Percentiles rank a stretch among this genome's conserved stretches.
phyloP scores from a whole-genome alignment of 805 yeast species.

The Blastobotrys attinorum region DNA sequence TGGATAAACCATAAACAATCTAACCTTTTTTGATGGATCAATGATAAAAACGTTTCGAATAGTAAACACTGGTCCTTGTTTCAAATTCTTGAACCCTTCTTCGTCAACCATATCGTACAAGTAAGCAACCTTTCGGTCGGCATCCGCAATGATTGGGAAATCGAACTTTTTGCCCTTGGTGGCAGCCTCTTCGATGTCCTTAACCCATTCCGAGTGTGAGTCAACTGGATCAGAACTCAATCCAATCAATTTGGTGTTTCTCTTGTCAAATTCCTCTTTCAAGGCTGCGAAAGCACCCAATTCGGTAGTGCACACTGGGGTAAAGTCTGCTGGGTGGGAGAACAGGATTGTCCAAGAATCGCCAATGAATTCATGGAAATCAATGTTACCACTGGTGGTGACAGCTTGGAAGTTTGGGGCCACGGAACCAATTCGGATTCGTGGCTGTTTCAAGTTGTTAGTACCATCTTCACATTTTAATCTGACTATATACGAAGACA shows the following conservation, averaged over 20 bases:
- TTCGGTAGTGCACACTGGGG: slow-evolving; percentile 96
- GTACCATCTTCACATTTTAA: no score
- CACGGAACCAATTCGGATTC: slow-evolving; percentile 65
- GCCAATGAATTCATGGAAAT: slow-evolving; percentile 82
- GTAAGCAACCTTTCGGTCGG: slow-evolving; percentile 75
- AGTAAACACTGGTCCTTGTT: slow-evolving; percentile 70
- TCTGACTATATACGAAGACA: no score
- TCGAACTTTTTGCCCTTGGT: slow-evolving; percentile 58
- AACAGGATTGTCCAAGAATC: slow-evolving; percentile 82
- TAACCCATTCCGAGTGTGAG: slow-evolving; percentile 77
- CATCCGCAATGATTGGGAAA: slow-evolving; percentile 90
- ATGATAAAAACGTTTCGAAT: slow-evolving; percentile 88
- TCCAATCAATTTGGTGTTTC: slow-evolving; percentile 84
- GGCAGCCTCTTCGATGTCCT: slow-evolving; percentile 82
- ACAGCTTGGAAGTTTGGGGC: slow-evolving; percentile 87
- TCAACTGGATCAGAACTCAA: slow-evolving; percentile 78
- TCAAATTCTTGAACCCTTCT: slow-evolving; percentile 68
- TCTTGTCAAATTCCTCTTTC: slow-evolving; percentile 79
- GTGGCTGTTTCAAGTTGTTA: no score
- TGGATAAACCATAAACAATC: slow-evolving; percentile 82
- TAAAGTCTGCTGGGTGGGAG: slow-evolving; percentile 94
- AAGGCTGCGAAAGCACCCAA: slow-evolving; percentile 87
- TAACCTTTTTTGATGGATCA: slow-evolving; percentile 83
- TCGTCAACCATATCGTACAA: slow-evolving; percentile 83
- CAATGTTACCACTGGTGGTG: slow-evolving; percentile 73